Base-by-base conservation (phyloP, 2,329 filamentous ascomycete genomes). In the Sarocladium kiliense region DNA sequence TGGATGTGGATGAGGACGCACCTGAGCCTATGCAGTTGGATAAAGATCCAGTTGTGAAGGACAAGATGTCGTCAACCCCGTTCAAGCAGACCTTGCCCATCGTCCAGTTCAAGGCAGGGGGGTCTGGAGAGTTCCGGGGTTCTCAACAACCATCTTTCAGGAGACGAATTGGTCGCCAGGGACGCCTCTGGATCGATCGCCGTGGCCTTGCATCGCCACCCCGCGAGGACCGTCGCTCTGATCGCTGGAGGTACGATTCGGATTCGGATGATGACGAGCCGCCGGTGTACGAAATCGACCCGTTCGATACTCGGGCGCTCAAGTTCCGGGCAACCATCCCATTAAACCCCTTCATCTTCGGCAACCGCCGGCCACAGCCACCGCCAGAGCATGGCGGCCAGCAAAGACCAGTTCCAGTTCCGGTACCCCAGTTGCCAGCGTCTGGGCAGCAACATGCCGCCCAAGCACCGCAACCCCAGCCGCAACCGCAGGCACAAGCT, bases 121-220 rank as follows among this genome's bases (percentile, higher is more conserved):
- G 68, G 18, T 62, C 68, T 12, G 70, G 72, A 27, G 72, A 76
- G 55, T 72, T 58, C 65, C 69, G 63, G 61, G 71, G 62, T 65
- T 67, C 60, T 63, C 73, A 60, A 65, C 75, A 76, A 56, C 86
- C 88, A 55, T 86, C 87, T 16, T 97, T 89, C 76, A 85, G 93
- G 61, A 85, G 91, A 60, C 87, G 94, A 57, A 85, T 91, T 55
- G 93, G 93, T 54, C 87, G 93, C 62, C 80, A 92, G 59, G 91
- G 91, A 59, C 85, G 93, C 37, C 71, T 96, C 61, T 91, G 91
- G 81, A 90, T 97, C 61, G 94, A 97, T 71, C 86, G 91, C 63
- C 85, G 89, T 62, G 85, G 87, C 55, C 75, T 91, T 66, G 58
- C 69, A 42, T 79, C 75, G 53, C 73, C 75, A 57, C 74, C 70